These are phyloP conservation scores for Coemansia sp. DNA, from an alignment of 371 early-diverging fungal genomes.

Conservation along the genomic window DNA sequence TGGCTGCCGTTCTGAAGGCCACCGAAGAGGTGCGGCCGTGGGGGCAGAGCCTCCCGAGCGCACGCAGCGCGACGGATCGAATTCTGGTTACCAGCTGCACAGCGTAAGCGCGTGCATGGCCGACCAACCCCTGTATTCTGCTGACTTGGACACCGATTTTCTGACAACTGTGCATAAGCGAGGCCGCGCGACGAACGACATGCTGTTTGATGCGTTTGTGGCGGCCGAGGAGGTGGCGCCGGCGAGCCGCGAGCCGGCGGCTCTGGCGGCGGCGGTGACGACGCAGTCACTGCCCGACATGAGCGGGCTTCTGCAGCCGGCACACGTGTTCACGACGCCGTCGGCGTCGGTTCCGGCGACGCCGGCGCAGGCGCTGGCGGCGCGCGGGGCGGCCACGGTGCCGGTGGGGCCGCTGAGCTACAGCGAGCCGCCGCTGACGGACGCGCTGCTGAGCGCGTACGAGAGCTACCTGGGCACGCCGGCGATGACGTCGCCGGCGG, in stretches of 20 bases:
- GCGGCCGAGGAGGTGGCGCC: constrained; percentile 1
- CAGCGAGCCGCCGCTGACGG: constrained; percentile 15
- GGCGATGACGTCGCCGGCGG: constrained; percentile 7
- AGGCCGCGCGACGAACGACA: background rate
- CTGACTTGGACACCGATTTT: constrained; percentile 39
- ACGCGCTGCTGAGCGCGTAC: constrained; percentile 24
- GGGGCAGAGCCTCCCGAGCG: background rate
- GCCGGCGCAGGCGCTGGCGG: constrained; percentile 14
- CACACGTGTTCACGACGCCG: constrained; percentile 21
- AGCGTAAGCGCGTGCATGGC: constrained; percentile 19
- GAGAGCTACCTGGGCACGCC: constrained; percentile 40
- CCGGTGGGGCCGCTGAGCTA: constrained; percentile 11
- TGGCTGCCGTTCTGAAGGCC: constrained; percentile 40
- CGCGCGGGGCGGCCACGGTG: constrained; percentile 16
- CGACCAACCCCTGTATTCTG: constrained; percentile 13
- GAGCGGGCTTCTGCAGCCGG: constrained; percentile 10
- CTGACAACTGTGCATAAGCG: background rate
- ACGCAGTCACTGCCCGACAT: constrained; percentile 22
- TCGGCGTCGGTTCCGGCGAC: constrained; percentile 26
- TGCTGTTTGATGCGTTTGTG: constrained; percentile 19
- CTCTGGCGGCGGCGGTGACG: too few species aligned
- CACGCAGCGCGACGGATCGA: constrained; percentile 4
- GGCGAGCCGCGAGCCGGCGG: too few species aligned
- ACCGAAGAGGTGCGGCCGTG: constrained; percentile 11
- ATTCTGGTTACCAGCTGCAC: background rate